Conservation (phyloP, 148 eudicot genomes). For the Persicaria tinctoria region DNA sequence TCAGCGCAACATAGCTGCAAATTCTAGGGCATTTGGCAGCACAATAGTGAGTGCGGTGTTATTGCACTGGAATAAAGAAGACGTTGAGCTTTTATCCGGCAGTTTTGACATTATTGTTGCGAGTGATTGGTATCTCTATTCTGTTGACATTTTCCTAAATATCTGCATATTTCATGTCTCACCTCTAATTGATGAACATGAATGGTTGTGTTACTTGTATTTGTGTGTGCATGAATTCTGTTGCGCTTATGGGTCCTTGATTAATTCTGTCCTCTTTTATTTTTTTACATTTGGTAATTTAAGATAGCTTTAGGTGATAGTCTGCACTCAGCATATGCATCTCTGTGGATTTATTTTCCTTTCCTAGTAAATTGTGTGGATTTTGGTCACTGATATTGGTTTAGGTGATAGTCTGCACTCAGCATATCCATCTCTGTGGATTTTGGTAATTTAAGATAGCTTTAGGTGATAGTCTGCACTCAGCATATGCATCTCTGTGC, state of each 20-base stretch:
- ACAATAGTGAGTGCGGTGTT: slow-evolving; percentile 48
- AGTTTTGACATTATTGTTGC: slow-evolving; percentile 70
- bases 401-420: not conserved
- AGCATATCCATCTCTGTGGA: not conserved
- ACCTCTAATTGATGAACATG: not conserved
- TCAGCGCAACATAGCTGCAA: slow-evolving; percentile 55
- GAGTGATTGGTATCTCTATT: slow-evolving; percentile 71
- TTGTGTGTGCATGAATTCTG: too few species aligned
- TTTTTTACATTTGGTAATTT: not conserved
- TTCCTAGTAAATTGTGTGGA: not conserved
- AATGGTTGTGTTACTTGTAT: not conserved
- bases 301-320: not conserved
- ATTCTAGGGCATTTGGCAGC: slow-evolving; percentile 49
- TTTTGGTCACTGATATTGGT: not conserved
- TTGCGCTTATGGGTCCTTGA: not conserved
- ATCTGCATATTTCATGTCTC: not conserved
- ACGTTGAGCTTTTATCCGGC: slow-evolving; percentile 27
- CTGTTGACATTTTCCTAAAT: slow-evolving; percentile 2
- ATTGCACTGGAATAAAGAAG: slow-evolving; percentile 76
- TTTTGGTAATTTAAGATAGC: not conserved
- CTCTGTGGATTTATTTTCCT: not conserved
- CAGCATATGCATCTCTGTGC: not conserved
- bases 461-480: not conserved
- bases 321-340: not conserved
- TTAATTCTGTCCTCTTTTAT: not conserved